Evolutionary conservation across 768 basidiomycete species (phyloP).

Genomic region (Termitomyces sp.): DNA sequence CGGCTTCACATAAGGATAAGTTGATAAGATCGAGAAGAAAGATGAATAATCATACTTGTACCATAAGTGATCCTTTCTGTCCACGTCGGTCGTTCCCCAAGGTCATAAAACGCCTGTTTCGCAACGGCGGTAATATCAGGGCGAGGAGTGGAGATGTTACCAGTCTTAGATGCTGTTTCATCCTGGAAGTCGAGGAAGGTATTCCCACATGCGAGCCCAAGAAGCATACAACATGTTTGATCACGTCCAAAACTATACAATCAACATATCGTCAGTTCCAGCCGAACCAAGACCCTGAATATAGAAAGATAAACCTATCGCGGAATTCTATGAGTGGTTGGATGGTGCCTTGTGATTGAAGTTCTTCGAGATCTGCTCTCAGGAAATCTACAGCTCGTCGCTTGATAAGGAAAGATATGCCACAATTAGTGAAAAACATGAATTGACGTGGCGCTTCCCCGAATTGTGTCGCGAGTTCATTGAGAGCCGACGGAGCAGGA

Average conservation of each 20-base stretch:
- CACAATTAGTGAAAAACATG: conserved; percentile 85
- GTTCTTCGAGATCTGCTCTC: conserved; percentile 76
- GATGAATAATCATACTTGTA: conserved; percentile 45
- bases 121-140: conserved; percentile 68
- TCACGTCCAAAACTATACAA: conserved; percentile 79
- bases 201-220: conserved; percentile 83
- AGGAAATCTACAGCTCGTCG: conserved; percentile 85
- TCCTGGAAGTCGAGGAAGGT: conserved; percentile 69
- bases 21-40: background rate
- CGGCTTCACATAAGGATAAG: conserved; percentile 37
- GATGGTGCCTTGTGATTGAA: conserved; percentile 71
- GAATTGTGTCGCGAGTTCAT: conserved; percentile 83
- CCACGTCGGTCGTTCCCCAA: conserved; percentile 83
- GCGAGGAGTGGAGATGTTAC: conserved; percentile 47
- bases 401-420: conserved; percentile 77
- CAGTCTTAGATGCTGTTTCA: conserved; percentile 36
- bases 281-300: background rate
- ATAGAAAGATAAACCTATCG: conserved; percentile 54
- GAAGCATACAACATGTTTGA: conserved; percentile 89
- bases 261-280: conserved; percentile 5
- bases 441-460: conserved; percentile 75
- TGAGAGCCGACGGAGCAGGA: conserved; percentile 57
- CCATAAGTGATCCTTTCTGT: conserved; percentile 75
- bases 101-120: conserved; percentile 86
- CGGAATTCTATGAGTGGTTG: conserved; percentile 83